Evolutionary conservation across 2,329 filamentous ascomycete genomes (phyloP).

Genomic region (Stemphylium vesicarium): DNA sequence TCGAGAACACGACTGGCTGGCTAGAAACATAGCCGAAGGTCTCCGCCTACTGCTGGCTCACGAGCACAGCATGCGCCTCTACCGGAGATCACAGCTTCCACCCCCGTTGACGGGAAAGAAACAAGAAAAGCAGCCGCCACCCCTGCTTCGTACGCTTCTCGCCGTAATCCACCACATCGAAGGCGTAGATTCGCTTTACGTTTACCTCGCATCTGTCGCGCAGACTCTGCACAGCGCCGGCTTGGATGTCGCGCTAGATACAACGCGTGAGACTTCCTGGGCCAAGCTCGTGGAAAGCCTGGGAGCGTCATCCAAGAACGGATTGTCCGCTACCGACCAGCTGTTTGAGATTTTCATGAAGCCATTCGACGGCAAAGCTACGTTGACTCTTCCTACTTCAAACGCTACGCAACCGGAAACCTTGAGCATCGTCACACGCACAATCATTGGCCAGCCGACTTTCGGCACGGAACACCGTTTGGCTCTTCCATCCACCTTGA

Average conservation of each 20-base stretch:
- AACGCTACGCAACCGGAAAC: slow-evolving; percentile 26
- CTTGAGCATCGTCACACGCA: slow-evolving; percentile 39
- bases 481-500: slow-evolving; percentile 37
- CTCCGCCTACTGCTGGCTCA: slow-evolving; percentile 80
- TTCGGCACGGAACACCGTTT: slow-evolving; percentile 46
- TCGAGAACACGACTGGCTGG: slow-evolving; percentile 55
- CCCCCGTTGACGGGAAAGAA: slow-evolving; percentile 60
- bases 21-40: slow-evolving; percentile 69
- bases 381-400: slow-evolving; percentile 34
- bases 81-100: slow-evolving; percentile 70
- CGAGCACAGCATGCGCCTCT: slow-evolving; percentile 77
- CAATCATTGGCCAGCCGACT: slow-evolving; percentile 41
- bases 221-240: slow-evolving; percentile 38
- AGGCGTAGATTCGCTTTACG: slow-evolving; percentile 45
- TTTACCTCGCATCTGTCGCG: slow-evolving; percentile 35
- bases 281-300: slow-evolving; percentile 36
- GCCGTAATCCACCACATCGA: slow-evolving; percentile 59
- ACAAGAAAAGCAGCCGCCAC: slow-evolving; percentile 58
- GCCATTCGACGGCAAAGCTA: slow-evolving; percentile 39
- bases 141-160: slow-evolving; percentile 66
- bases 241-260: slow-evolving; percentile 33
- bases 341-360: slow-evolving; percentile 38
- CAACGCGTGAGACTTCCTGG: slow-evolving; percentile 38
- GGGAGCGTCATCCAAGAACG: slow-evolving; percentile 31
- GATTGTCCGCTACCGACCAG: slow-evolving; percentile 41